Conservation (phyloP, 2,329 filamentous ascomycete genomes). For the Apiospora kogelbergensis region DNA sequence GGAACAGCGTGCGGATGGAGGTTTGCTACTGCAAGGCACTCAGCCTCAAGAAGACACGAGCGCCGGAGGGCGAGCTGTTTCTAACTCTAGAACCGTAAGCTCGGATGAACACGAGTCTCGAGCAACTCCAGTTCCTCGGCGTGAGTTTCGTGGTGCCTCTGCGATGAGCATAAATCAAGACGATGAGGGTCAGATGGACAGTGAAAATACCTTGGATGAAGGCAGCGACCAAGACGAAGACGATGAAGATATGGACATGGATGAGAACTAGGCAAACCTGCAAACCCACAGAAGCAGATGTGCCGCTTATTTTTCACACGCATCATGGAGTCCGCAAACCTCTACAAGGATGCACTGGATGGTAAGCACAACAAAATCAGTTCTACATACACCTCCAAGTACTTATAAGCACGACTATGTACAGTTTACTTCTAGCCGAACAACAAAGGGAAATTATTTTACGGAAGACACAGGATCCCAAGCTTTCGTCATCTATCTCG, state of each 20-base stretch:
- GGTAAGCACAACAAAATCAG: too few species aligned
- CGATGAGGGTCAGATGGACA: neutral
- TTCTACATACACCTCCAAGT: neutral
- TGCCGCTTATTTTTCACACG: neutral
- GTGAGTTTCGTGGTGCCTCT: neutral
- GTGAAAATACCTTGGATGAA: neutral
- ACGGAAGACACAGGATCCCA: too few species aligned
- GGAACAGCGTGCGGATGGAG: neutral
- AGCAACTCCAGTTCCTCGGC: neutral
- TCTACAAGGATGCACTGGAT: neutral
- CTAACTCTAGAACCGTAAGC: neutral
- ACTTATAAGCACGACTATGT: neutral
- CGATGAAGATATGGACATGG: neutral
- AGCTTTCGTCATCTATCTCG: neutral
- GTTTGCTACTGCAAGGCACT: neutral
- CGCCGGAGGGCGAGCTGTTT: neutral
- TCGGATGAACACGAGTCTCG: neutral
- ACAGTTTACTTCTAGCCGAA: neutral
- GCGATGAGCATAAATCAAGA: neutral
- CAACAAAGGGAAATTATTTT: neutral
- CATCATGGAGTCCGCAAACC: neutral
- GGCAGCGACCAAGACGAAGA: neutral
- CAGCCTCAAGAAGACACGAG: neutral
- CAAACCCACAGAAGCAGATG: neutral
- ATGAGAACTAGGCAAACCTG: neutral